phyloP scores from a whole-genome alignment of 2,329 filamentous ascomycete genomes.

The Fusarium papillatum region DNA sequence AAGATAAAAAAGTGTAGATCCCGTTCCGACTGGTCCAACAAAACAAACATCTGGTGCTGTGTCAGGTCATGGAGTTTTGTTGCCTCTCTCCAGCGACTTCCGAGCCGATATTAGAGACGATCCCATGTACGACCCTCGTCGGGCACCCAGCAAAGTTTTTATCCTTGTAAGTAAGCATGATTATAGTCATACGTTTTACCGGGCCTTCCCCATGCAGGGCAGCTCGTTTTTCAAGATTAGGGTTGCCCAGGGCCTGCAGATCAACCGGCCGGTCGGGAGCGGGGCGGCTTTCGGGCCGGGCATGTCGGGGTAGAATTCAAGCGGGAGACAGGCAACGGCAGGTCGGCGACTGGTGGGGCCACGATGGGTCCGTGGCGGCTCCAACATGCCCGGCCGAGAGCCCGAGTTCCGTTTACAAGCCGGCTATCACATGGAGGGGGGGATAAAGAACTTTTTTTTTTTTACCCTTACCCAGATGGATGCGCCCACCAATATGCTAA shows the following conservation, averaged over 20 bases:
- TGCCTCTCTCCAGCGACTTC: background rate
- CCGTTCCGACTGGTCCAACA: background rate
- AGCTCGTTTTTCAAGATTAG: conserved; percentile 3
- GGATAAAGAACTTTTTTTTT: background rate
- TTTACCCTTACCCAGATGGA: conserved; percentile 14
- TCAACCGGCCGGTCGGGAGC: conserved; percentile 18
- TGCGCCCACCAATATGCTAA: background rate
- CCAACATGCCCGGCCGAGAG: conserved; percentile 22
- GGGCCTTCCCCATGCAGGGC: background rate
- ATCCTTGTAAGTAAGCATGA: conserved; percentile 9
- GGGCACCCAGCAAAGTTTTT: conserved; percentile 2
- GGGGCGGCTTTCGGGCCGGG: conserved; percentile 38
- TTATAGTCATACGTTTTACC: conserved; percentile 3
- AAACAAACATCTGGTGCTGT: background rate
- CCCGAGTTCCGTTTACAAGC: conserved; percentile 6
- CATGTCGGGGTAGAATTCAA: conserved; percentile 13
- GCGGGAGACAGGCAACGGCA: conserved; percentile 1
- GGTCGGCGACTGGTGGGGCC: conserved; percentile 20
- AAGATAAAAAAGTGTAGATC: background rate
- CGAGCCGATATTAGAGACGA: background rate
- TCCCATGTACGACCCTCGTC: background rate
- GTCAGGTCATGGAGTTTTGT: background rate
- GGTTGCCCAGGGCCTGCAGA: conserved; percentile 3
- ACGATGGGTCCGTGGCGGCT: conserved; percentile 13
- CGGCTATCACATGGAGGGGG: background rate